Percentiles rank a stretch among this genome's conserved stretches.
Evolutionary conservation across 192 early-diverging fungal genomes (phyloP).

Genomic region (Borealophlyctis nickersoniae): DNA sequence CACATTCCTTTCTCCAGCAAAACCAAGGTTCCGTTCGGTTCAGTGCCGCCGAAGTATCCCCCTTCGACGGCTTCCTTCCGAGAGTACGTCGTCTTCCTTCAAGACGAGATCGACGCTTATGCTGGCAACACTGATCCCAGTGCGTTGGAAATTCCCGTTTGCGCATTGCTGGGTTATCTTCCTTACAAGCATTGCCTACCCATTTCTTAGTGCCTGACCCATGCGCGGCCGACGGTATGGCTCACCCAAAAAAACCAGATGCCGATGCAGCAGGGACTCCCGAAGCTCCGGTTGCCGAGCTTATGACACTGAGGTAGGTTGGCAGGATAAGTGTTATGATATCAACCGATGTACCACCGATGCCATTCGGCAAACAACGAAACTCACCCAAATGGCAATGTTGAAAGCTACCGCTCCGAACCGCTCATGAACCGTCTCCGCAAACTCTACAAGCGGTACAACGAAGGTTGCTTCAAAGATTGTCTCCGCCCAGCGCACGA

Average conservation of each 20-base stretch:
- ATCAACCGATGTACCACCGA: too few relatives aligned
- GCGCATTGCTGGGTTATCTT: too few relatives aligned
- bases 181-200: too few relatives aligned
- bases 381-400: conserved; percentile 5
- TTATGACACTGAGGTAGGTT: not conserved
- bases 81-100: conserved; percentile 1
- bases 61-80: conserved; percentile 1
- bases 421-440: conserved; percentile 12
- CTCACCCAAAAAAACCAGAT: too few relatives aligned
- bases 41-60: not conserved
- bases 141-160: too few relatives aligned
- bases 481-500: conserved; percentile 7
- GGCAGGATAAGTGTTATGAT: not conserved
- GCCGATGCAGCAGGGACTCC: too few relatives aligned
- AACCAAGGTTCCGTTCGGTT: not conserved
- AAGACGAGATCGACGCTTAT: conserved; percentile 1
- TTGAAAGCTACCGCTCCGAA: conserved; percentile 20
- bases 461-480: conserved; percentile 4
- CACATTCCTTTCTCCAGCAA: not conserved
- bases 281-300: too few relatives aligned
- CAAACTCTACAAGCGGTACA: conserved; percentile 6
- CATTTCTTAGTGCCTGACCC: too few relatives aligned
- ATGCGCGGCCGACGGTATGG: too few relatives aligned
- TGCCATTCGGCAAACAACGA: not conserved
- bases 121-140: too few relatives aligned